Conservation (phyloP, 1,284 basidiomycete species). For the Cronartium quercuum region DNA sequence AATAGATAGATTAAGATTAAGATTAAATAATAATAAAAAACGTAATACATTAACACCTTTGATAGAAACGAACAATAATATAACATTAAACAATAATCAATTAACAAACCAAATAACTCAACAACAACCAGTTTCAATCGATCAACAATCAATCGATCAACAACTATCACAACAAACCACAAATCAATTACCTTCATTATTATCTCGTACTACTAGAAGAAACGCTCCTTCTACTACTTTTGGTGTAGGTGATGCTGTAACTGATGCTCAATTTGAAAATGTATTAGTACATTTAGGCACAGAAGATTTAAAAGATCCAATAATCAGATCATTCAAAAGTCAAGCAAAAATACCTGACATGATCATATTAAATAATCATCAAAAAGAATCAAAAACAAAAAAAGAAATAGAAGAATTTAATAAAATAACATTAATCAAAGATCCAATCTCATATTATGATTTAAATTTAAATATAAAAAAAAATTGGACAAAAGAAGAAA, state of each 20-base stretch:
- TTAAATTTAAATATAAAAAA: not conserved
- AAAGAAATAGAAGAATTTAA: too few relatives aligned
- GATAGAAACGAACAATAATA: not conserved
- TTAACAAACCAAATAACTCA: not conserved
- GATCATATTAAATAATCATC: constrained; percentile 26
- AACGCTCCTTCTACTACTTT: constrained; percentile 31
- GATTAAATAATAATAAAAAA: constrained; percentile 26
- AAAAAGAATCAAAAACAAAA: not conserved
- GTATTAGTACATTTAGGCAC: constrained; percentile 37
- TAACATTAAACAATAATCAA: not conserved
- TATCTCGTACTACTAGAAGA: constrained; percentile 19
- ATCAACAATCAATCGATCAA: not conserved
- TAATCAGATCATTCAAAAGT: constrained; percentile 34
- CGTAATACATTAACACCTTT: constrained; percentile 1
- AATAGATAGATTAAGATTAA: constrained; percentile 23
- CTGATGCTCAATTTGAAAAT: constrained; percentile 38
- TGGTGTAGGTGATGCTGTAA: constrained; percentile 36
- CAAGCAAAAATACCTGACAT: constrained; percentile 34
- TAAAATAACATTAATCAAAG: constrained; percentile 13
- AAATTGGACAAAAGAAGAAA: constrained; percentile 32
- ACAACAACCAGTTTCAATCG: not conserved
- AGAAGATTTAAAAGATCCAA: constrained; percentile 36
- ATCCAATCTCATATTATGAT: constrained; percentile 34
- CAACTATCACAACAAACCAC: not conserved
- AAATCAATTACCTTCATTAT: not conserved